phyloP scores from a whole-genome alignment of 495 filamentous ascomycete genomes.

The Filosporella fistucella region DNA sequence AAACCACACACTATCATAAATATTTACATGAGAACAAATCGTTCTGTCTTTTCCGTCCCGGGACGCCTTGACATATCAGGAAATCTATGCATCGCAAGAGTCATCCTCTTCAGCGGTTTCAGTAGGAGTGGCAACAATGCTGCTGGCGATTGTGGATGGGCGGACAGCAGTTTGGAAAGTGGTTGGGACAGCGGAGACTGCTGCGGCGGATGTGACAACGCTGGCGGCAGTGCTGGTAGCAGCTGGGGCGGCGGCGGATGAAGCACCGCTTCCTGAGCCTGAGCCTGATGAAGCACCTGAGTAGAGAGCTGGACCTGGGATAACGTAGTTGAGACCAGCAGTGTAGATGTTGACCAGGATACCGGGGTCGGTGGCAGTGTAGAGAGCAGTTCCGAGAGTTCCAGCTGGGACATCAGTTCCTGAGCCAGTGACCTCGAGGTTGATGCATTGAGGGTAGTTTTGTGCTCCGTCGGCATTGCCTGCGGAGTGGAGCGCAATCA shows the following conservation, averaged over 20 bases:
- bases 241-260: constrained; percentile 25
- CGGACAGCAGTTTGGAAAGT: not conserved
- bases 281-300: constrained; percentile 24
- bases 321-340: constrained; percentile 36
- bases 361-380: constrained; percentile 56
- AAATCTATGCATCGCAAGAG: not conserved
- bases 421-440: constrained; percentile 62
- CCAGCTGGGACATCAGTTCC: constrained; percentile 55
- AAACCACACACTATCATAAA: too few relatives aligned
- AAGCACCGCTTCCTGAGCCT: constrained; percentile 17
- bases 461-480: constrained; percentile 60
- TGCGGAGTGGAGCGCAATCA: constrained; percentile 70
- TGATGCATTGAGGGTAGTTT: constrained; percentile 73
- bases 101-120: not conserved
- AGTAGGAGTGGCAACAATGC: not conserved
- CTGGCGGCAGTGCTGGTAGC: not conserved
- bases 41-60: too few relatives aligned
- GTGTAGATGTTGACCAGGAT: constrained; percentile 65
- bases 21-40: too few relatives aligned
- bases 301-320: constrained; percentile 50
- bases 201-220: not conserved
- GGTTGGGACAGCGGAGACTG: not conserved
- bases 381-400: constrained; percentile 54
- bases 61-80: too few relatives aligned
- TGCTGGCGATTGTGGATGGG: not conserved